Base-by-base conservation (phyloP, 1,139 yeast species). In the Scheffersomyces titani region DNA sequence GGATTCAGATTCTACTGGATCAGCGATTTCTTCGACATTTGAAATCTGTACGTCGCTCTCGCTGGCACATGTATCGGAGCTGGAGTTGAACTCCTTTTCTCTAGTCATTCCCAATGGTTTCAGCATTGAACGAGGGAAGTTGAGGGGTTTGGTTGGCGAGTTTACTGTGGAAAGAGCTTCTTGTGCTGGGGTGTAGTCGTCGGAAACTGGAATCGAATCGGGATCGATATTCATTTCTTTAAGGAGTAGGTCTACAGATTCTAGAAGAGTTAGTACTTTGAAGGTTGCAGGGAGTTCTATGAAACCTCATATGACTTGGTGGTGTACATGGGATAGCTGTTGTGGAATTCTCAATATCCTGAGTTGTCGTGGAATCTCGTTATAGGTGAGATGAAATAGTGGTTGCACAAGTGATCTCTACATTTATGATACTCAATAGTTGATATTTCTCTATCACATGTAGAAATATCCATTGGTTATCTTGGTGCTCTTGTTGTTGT, bases 61-160 rank as follows among this genome's bases (percentile, higher is more conserved):
- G 58, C 79, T 75, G 22, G 76, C 76, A 53, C 70, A 78, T 9
- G 84, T 80, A 55, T 79, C 84, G 5, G 82, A 74, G 56, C 79
- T 73, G 5, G 82, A 77, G 60, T 73, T 76, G 59, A 74, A 73
- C 55, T 71, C 78, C 57, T 69, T 69, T 52, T 60, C 57, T 49
- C 61, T 55, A 36, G 51, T 57, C 49, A 21, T 21, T 30, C 49
- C 40, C 11, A 30, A 54, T 50, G 54, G 52, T 19, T 57, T 55
- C 48, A 48, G 51, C 47, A 58, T 54, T 19, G 59, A 54, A 11
- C 61, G 63, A 13, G 75, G 73, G 58, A 70, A 72, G 44, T 69
- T 69, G 44, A 74, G 68, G 9, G 79, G 81, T 57, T 74, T 75
- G 16, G 74, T 72, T n/a, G 80, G 80, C 2, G 78, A 73, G 47